Evolutionary conservation across 139 green algal genomes (phyloP).

Genomic region (Pseudopediastrum boryanum): DNA sequence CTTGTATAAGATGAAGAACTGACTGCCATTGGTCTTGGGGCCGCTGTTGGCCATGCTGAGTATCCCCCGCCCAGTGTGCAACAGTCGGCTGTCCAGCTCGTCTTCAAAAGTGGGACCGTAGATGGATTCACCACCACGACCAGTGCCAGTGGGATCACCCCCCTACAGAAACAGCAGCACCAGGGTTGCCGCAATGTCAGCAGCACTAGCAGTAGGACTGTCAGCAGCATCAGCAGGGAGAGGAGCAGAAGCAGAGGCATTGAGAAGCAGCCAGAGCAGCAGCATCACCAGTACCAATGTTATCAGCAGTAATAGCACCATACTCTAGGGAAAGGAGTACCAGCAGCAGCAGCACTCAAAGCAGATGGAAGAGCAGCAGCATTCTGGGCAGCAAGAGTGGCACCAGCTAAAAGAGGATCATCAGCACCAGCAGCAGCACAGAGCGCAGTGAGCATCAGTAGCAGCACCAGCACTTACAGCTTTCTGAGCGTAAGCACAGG

Average conservation of each 20-base stretch:
- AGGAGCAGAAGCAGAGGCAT: not conserved
- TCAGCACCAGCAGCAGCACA: no score
- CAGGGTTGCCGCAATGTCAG: not conserved
- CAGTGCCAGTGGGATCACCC: constrained; percentile 95
- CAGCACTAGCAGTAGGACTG: not conserved
- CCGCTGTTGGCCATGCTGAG: constrained; percentile 96
- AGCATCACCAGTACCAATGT: no score
- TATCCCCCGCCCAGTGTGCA: constrained; percentile 81
- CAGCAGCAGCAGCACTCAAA: no score
- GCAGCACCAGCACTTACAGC: no score
- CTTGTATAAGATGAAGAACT: constrained; percentile 86
- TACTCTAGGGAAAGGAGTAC: no score
- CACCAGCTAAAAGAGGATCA: no score
- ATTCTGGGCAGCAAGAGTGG: no score
- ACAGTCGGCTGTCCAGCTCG: constrained; percentile 72
- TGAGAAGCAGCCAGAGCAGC: no score
- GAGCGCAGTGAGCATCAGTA: no score
- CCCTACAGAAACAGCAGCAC: constrained; percentile 61
- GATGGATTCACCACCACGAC: constrained; percentile 91
- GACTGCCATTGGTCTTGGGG: constrained; percentile 70
- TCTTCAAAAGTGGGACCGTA: constrained; percentile 86
- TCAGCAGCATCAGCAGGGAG: not conserved
- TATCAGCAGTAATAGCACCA: no score
- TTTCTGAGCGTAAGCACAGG: not conserved
- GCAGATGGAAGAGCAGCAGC: no score